Percentiles rank a stretch among this genome's conserved stretches.
phyloP scores from a whole-genome alignment of 2,329 filamentous ascomycete genomes.

The Dactylellina cionopaga region DNA sequence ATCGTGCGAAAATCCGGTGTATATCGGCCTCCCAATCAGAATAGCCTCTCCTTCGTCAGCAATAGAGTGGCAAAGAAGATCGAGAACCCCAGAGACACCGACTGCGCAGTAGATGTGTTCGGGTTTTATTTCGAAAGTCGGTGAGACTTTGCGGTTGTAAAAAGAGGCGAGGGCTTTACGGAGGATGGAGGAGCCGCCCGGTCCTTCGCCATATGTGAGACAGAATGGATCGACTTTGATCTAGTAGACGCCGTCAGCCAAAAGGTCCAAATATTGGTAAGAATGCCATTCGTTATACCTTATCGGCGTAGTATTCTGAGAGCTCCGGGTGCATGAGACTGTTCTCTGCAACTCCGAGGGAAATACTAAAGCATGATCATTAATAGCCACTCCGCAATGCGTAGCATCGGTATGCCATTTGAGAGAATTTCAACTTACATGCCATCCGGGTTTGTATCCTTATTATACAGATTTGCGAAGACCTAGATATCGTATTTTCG shows the following conservation, averaged over 20 bases:
- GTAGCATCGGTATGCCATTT: neutral
- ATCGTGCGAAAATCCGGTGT: constrained; percentile 51
- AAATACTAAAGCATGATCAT: constrained; percentile 45
- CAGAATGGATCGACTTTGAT: constrained; percentile 28
- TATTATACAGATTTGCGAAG: constrained; percentile 50
- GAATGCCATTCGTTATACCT: constrained; percentile 9
- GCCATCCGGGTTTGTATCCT: constrained; percentile 53
- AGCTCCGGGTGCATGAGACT: constrained; percentile 53
- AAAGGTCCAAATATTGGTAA: neutral
- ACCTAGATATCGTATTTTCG: constrained; percentile 1
- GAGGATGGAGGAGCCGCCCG: constrained; percentile 42
- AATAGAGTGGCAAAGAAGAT: constrained; percentile 50
- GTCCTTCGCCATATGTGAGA: constrained; percentile 53
- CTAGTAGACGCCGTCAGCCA: no score
- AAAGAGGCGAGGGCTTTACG: constrained; percentile 46
- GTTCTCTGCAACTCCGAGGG: constrained; percentile 54
- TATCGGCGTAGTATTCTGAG: constrained; percentile 48
- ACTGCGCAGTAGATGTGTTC: constrained; percentile 45
- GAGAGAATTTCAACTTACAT: constrained; percentile 35
- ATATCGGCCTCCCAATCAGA: constrained; percentile 53
- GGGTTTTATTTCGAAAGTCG: constrained; percentile 42
- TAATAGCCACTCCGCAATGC: neutral
- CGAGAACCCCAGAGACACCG: constrained; percentile 48
- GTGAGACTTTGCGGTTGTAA: constrained; percentile 52
- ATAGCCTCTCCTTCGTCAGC: constrained; percentile 54